Evolutionary conservation across 2,329 filamentous ascomycete genomes (phyloP).

Genomic region (Chaetomiaceae sp.): DNA sequence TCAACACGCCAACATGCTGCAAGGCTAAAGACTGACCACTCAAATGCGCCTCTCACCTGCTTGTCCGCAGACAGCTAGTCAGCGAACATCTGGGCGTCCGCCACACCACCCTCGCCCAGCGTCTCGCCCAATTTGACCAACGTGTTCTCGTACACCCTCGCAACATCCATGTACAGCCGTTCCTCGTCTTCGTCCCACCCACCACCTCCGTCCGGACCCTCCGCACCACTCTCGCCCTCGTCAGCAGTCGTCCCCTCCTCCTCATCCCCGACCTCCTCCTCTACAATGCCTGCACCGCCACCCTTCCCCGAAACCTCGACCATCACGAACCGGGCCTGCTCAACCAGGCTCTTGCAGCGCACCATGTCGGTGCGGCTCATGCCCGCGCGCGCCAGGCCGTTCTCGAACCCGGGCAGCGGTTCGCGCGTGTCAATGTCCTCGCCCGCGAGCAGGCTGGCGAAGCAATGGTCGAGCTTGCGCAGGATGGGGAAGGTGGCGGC

Average conservation of each 20-base stretch:
- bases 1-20: no score
- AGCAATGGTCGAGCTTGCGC: conserved; percentile 75
- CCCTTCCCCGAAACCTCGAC: conserved; percentile 59
- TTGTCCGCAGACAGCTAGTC: no score
- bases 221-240: conserved; percentile 33
- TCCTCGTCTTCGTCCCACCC: conserved; percentile 32
- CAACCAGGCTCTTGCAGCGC: conserved; percentile 72
- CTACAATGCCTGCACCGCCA: conserved; percentile 32
- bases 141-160: conserved; percentile 72
- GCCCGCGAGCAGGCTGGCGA: conserved; percentile 67
- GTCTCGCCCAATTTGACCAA: conserved; percentile 64
- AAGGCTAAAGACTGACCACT: no score
- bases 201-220: conserved; percentile 2
- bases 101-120: conserved; percentile 11
- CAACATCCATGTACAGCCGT: conserved; percentile 60
- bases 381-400: conserved; percentile 52
- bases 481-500: conserved; percentile 64
- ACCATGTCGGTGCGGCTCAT: conserved; percentile 82
- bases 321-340: conserved; percentile 65
- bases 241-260: conserved; percentile 17
- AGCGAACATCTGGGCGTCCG: conserved; percentile 5
- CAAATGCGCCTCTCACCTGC: no score
- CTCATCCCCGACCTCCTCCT: conserved; percentile 8
- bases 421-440: conserved; percentile 60
- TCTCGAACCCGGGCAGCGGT: conserved; percentile 63